Evolutionary conservation across 2,329 filamentous ascomycete genomes (phyloP).

Genomic region (Fusarium newnesense): DNA sequence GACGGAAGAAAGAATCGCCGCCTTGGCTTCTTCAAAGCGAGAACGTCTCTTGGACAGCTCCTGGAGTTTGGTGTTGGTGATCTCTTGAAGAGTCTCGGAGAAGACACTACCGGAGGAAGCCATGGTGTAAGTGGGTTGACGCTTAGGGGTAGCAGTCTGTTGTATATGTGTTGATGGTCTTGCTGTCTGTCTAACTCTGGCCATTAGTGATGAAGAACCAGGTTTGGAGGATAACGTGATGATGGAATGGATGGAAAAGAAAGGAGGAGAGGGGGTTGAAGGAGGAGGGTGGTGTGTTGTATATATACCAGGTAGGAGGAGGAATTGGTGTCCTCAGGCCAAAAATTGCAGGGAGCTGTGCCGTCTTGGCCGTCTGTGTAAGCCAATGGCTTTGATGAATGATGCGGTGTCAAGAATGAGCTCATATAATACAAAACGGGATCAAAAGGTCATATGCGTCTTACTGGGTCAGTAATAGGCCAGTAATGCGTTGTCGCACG

Average conservation of each 20-base stretch:
- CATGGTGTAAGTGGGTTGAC: slow-evolving; percentile 33
- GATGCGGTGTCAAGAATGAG: background rate
- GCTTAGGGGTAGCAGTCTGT: background rate
- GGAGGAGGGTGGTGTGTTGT: background rate
- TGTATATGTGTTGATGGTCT: background rate
- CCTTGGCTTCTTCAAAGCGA: slow-evolving; percentile 51
- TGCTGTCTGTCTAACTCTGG: background rate
- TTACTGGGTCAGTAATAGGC: rapidly evolving
- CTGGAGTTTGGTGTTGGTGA: slow-evolving; percentile 57
- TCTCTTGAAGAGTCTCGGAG: slow-evolving; percentile 55
- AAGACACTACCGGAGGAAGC: slow-evolving; percentile 50
- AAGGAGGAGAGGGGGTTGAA: background rate
- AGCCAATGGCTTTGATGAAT: background rate
- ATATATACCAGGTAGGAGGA: slow-evolving; percentile 25
- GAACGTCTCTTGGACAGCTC: slow-evolving; percentile 55
- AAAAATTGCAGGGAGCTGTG: background rate
- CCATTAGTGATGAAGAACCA: background rate
- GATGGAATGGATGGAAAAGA: background rate
- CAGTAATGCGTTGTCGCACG: rapidly evolving
- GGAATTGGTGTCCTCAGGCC: slow-evolving; percentile 38
- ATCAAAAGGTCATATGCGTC: rapidly evolving
- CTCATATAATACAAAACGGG: rapidly evolving
- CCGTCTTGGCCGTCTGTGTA: background rate
- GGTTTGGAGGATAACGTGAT: background rate
- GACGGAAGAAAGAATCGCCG: slow-evolving; percentile 44